Evolutionary conservation across 352 stramenopile species (phyloP), one percentile per base, ranked within the genome.

Genomic region (Blastocystis sp.): DNA sequence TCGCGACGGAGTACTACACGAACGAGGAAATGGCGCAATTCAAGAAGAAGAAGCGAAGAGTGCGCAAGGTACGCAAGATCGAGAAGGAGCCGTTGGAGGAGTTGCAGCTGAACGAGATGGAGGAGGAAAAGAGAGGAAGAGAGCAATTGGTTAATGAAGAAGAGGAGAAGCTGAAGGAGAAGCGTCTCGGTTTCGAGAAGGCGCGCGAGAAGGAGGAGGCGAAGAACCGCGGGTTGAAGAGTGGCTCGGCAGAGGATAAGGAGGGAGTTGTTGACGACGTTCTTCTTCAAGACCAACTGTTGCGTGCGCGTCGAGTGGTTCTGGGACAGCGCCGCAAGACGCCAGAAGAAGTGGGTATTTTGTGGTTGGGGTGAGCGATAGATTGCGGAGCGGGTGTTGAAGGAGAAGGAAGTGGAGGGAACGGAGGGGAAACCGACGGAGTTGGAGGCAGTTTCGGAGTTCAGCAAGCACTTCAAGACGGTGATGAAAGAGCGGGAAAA

Each of bases 1-100:
- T 89, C 26, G 79, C 79, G 16, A 16, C 24, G 55, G 79, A 89
- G 21, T 89, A 89, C 26, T 89, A 77, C 45, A 77, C 61, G n/a
- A 12, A 16, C 0, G 79, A 89, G 2, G 79, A 89, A 77, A 89
- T 89, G 79, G 79, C 79, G 12, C 41, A 89, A 79, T 89, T 89
- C 31, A 50, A 33, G 55, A 12, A n/a, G 26, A 77, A 80, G 45
- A 74, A 60, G 24, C 12, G 50, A 16, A 39, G 79, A 35, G 60
- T 63, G 29, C 63, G 79, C 31, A 45, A 31, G n/a, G 33, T 79
- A 3, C 63, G 63, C 16, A 82, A 82, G 39, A 82, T 55, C 45
- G 55, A 26, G 74, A 55, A 82, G 31, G 61, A 70, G 3, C 19
- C 39, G 45, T 35, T 65, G 12, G 63, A 74, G 35, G 63, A 74